These are phyloP conservation scores for Tulasnella sp. DNA, from an alignment of 768 basidiomycete genomes.

Conservation along the genomic window DNA sequence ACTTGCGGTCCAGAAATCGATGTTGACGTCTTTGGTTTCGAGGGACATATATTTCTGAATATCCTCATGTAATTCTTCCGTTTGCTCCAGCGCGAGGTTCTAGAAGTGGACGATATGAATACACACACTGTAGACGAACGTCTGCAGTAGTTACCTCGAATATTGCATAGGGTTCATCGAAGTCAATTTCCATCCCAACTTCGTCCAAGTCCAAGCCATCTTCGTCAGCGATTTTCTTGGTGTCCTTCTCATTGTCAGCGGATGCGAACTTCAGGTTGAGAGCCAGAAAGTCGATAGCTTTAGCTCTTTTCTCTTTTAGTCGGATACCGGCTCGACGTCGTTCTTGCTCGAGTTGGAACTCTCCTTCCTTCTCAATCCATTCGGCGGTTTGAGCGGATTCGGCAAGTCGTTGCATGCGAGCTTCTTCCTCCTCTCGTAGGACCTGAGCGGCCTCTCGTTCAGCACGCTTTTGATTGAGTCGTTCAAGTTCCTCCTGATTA, in stretches of 20 bases:
- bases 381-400: constrained; percentile 98
- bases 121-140: background rate
- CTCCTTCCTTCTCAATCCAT: constrained; percentile 94
- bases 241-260: constrained; percentile 36
- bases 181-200: constrained; percentile 88
- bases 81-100: constrained; percentile 80
- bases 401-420: constrained; percentile 74
- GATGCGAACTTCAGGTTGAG: constrained; percentile 91
- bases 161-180: constrained; percentile 97
- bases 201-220: constrained; percentile 58
- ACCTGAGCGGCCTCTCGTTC: constrained; percentile 85
- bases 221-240: constrained; percentile 40
- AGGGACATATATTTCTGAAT: constrained; percentile 85
- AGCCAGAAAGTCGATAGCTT: constrained; percentile 96
- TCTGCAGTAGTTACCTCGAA: constrained; percentile 57
- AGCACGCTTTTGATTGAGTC: constrained; percentile 78
- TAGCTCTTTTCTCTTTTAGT: constrained; percentile 91
- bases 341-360: constrained; percentile 94
- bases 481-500: constrained; percentile 69
- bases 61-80: constrained; percentile 87
- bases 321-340: constrained; percentile 82
- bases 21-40: constrained; percentile 71
- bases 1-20: constrained; percentile 94
- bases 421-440: constrained; percentile 85
- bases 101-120: constrained; percentile 23